Percentiles rank a stretch among this genome's conserved stretches.
Evolutionary conservation across 2,329 filamentous ascomycete species (phyloP).

Genomic region (Clonostachys rhizophaga): DNA sequence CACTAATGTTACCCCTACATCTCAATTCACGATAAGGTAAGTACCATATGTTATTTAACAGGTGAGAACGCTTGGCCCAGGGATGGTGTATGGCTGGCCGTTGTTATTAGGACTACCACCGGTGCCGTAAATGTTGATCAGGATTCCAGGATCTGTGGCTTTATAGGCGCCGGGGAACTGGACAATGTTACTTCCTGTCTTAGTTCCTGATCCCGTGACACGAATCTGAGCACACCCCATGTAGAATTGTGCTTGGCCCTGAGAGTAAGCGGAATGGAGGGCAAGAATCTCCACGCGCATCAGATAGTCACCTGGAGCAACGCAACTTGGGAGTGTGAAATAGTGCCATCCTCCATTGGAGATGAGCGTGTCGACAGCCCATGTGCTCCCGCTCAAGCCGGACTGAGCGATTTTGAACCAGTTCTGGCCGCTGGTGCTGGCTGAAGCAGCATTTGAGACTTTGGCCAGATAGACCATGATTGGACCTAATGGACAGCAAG

Average conservation of each 20-base stretch:
- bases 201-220: constrained; percentile 9
- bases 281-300: constrained; percentile 22
- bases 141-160: constrained; percentile 15
- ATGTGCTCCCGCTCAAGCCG: constrained; percentile 39
- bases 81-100: constrained; percentile 30
- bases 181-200: constrained; percentile 12
- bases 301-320: constrained; percentile 13
- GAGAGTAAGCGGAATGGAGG: constrained; percentile 17
- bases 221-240: constrained; percentile 12
- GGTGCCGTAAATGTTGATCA: constrained; percentile 23
- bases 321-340: constrained; percentile 9
- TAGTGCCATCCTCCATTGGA: constrained; percentile 31
- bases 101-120: constrained; percentile 29
- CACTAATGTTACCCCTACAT: too few relatives aligned
- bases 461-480: constrained; percentile 60
- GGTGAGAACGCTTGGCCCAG: constrained; percentile 24
- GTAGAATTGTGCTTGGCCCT: constrained; percentile 23
- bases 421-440: constrained; percentile 26
- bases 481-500: constrained; percentile 29
- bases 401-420: constrained; percentile 58
- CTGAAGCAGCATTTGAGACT: constrained; percentile 23
- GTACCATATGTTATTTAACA: constrained; percentile 11
- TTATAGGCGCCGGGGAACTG: constrained; percentile 18
- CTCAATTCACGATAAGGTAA: too few relatives aligned
- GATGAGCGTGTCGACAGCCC: constrained; percentile 33